Base-by-base conservation (phyloP, 1,139 yeast genomes). In the Blastobotrys niveus region DNA sequence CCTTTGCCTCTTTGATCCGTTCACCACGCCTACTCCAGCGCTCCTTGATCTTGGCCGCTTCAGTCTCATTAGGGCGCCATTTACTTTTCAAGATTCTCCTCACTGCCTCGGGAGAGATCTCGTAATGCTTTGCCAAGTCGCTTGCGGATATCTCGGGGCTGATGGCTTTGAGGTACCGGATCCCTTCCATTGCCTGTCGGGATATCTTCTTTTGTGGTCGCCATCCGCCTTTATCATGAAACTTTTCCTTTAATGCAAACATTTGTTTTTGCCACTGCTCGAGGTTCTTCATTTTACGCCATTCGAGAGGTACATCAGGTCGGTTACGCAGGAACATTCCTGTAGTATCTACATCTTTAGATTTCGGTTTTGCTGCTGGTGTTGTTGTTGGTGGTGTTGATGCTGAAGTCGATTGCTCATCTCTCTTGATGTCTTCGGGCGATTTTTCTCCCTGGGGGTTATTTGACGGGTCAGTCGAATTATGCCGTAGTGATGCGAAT, bases 61-160 rank as follows among this genome's bases (percentile, higher is more conserved):
- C 79, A 39, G 79, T 82, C 3, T 68, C 71, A 2, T 68, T 73
- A 2, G 96, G 96, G 18, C 64, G 65, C 95, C 95, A 89, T 31
- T 73, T 76, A 5, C 94, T 80, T 58, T 76, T 80, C 50, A 89
- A 62, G 9, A 89, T 86, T 50, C 96, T 72, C 47, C 96, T 67
- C 1, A 88, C 75, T 0, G 93, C 86, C 54, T 88, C 95, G 0
- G 95, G 93, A 1, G 94, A 82, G 3, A 87, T 73, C 45, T 74
- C 69, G 62, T 82, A 88, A 58, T 75, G 74, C 30, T 72, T 68
- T 0, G 91, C 82, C 15, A 89, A 63, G 40, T 80, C 82, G 2
- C 71, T 67, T 0, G 82, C 74, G 8, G 74, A 74, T 47, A 85
- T 54, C 24, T 75, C 72, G 0, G 96, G 96, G 54, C 63, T 58